Conservation (phyloP, 768 basidiomycete genomes). For the Gyrodon lividus region DNA sequence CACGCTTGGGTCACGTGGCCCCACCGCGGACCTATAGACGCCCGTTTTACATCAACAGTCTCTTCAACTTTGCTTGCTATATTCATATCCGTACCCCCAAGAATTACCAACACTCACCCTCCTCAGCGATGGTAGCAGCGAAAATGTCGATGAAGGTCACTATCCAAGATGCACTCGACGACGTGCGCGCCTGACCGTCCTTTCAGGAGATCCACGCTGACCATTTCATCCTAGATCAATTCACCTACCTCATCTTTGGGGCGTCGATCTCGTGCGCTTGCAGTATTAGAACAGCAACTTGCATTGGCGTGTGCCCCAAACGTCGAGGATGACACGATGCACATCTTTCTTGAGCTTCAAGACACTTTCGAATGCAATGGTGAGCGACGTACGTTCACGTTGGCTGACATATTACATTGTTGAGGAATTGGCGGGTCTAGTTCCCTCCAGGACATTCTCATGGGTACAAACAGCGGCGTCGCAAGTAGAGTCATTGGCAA, state of each 20-base stretch:
- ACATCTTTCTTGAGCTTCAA: slow-evolving; percentile 63
- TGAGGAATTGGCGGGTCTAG: slow-evolving; percentile 36
- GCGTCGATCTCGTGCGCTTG: slow-evolving; percentile 53
- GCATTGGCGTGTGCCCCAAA: slow-evolving; percentile 47
- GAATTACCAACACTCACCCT: background rate
- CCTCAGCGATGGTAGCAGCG: background rate
- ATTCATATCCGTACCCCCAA: background rate
- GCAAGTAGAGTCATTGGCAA: slow-evolving; percentile 49
- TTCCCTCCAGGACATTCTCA: slow-evolving; percentile 61
- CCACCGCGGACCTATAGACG: slow-evolving; percentile 18
- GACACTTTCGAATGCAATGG: slow-evolving; percentile 83
- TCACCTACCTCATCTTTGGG: slow-evolving; percentile 59
- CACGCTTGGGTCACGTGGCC: slow-evolving; percentile 31
- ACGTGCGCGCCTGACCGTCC: slow-evolving; percentile 43
- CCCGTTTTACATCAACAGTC: too few species aligned
- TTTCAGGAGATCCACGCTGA: slow-evolving; percentile 9
- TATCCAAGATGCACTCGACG: slow-evolving; percentile 65
- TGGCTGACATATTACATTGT: background rate
- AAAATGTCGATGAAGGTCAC: slow-evolving; percentile 39
- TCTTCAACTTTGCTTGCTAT: background rate
- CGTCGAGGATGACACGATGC: slow-evolving; percentile 45
- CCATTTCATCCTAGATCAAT: slow-evolving; percentile 46
- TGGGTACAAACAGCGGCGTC: slow-evolving; percentile 57
- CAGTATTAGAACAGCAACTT: slow-evolving; percentile 52
- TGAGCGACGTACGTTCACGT: slow-evolving; percentile 34